Evolutionary conservation across 2,329 filamentous ascomycete genomes (phyloP).

Genomic region (Epichloe brachyelytri): DNA sequence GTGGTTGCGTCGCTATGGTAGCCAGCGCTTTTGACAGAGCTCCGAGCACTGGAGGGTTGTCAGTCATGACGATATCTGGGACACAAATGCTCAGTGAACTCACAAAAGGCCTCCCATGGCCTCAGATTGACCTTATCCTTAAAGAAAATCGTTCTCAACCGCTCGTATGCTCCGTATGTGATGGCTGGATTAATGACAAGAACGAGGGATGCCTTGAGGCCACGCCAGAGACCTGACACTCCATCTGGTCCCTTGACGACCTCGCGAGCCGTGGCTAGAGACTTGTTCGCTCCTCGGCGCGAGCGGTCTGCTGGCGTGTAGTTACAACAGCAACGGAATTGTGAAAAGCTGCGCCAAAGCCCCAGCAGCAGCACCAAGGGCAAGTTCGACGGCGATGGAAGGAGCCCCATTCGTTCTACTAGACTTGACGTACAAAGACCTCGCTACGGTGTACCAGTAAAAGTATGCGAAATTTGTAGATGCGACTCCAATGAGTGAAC

Average conservation of each 20-base stretch:
- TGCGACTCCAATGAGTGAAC: slow-evolving; percentile 78
- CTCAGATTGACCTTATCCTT: slow-evolving; percentile 62
- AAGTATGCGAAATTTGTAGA: slow-evolving; percentile 99
- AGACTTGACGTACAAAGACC: slow-evolving; percentile 61
- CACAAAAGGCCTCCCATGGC: slow-evolving; percentile 84
- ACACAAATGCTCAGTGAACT: slow-evolving; percentile 26
- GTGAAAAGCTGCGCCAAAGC: slow-evolving; percentile 91
- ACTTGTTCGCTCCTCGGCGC: slow-evolving; percentile 71
- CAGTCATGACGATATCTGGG: not conserved
- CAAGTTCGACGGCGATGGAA: slow-evolving; percentile 69
- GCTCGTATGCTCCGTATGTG: slow-evolving; percentile 93
- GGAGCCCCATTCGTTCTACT: slow-evolving; percentile 41
- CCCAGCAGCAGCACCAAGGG: slow-evolving; percentile 74
- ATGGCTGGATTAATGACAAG: slow-evolving; percentile 94
- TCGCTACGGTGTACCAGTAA: slow-evolving; percentile 92
- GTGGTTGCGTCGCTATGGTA: slow-evolving; percentile 81
- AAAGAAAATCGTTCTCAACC: slow-evolving; percentile 65
- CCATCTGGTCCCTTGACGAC: slow-evolving; percentile 87
- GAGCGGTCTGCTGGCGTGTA: slow-evolving; percentile 88
- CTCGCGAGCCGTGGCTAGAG: slow-evolving; percentile 79
- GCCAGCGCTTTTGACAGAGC: slow-evolving; percentile 87
- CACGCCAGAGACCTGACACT: slow-evolving; percentile 80
- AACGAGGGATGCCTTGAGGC: slow-evolving; percentile 88
- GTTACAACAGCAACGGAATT: slow-evolving; percentile 90
- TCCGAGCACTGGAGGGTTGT: slow-evolving; percentile 55